Evolutionary conservation across 108 stramenopile genomes (phyloP).

Genomic region (Nitzschia inconspicua): DNA sequence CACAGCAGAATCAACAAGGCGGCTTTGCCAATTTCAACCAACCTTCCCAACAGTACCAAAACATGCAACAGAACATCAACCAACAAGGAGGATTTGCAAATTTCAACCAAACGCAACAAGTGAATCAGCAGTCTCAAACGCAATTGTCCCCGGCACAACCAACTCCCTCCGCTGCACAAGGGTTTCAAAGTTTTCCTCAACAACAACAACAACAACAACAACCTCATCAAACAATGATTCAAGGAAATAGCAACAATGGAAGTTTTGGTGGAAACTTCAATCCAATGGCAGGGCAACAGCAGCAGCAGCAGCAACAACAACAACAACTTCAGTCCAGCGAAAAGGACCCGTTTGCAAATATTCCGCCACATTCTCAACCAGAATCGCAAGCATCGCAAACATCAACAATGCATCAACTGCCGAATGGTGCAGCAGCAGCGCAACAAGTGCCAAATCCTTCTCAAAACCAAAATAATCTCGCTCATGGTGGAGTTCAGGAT

Average conservation of each 20-base stretch:
- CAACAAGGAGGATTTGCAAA: conserved; percentile 8
- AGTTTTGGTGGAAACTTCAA: conserved; percentile 1
- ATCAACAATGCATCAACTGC: conserved; percentile 2
- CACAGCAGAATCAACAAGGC: conserved; percentile 10
- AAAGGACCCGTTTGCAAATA: conserved; percentile 1
- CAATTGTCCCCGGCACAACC: neutral
- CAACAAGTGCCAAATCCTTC: neutral
- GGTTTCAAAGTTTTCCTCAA: conserved; percentile 2
- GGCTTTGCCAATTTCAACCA: conserved; percentile 14
- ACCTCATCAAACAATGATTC: no score
- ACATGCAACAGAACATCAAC: neutral
- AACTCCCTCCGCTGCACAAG: conserved; percentile 14
- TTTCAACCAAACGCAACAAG: conserved; percentile 16
- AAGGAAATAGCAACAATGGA: neutral
- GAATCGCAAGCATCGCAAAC: neutral
- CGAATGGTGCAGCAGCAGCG: neutral
- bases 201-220: conserved; percentile 10
- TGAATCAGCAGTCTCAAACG: conserved; percentile 20
- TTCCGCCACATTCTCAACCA: neutral
- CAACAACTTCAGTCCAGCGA: conserved; percentile 19
- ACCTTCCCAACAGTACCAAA: conserved; percentile 8
- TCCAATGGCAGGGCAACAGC: conserved; percentile 7
- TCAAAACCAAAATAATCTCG: neutral
- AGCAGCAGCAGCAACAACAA: conserved; percentile 17
- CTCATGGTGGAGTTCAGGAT: neutral